Base-by-base conservation (phyloP, 352 stramenopile genomes). In the Thraustotheca clavata region DNA sequence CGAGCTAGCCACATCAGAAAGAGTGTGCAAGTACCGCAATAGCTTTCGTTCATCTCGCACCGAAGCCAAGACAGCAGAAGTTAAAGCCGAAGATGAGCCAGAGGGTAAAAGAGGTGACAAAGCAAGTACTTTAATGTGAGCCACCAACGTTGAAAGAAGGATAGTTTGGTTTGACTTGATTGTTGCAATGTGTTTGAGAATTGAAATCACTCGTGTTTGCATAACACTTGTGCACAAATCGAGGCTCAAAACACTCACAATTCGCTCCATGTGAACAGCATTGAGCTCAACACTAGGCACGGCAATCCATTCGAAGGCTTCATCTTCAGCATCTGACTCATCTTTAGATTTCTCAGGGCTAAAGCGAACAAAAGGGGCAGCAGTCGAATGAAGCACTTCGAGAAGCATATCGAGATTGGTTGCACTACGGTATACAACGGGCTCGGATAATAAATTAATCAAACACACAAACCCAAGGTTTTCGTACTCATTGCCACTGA, bases 21-120 rank as follows among this genome's bases (percentile, higher is more conserved):
- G 73, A 32, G 94, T 98, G 72, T 99, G 96, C 32, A 99, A 72
- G 22, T 99, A 77, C 18, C 96, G 87, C 20, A 99, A 77, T 35
- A 99, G 72, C 63, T 98, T 98, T 18, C 98, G 72, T 68, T 99
- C 95, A 69, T 95, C 75, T 54, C 90, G 87, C 11, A 80, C 79
- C 1, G 75, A 87, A 12, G 72, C 76, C 34, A 92, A 71, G n/a
- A 94, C 86, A 12, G 85, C 84, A 20, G 86, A 90, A 0, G 48
- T 86, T 89, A 26, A 38, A 50, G n/a, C 24, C n/a, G 3, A 57
- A 6, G 1, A 49, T 20, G 18, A 43, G 8, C 20, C 48, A 47
- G 69, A 72, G 47, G 47, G 71, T 69, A 36, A 52, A 32, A 12
- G 76, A 72, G 29, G 73, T 67, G 31, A 59, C 7, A 41, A 67